Base-by-base conservation (phyloP, 2,329 filamentous ascomycete species). In the Neoscytalidium dimidiatum region DNA sequence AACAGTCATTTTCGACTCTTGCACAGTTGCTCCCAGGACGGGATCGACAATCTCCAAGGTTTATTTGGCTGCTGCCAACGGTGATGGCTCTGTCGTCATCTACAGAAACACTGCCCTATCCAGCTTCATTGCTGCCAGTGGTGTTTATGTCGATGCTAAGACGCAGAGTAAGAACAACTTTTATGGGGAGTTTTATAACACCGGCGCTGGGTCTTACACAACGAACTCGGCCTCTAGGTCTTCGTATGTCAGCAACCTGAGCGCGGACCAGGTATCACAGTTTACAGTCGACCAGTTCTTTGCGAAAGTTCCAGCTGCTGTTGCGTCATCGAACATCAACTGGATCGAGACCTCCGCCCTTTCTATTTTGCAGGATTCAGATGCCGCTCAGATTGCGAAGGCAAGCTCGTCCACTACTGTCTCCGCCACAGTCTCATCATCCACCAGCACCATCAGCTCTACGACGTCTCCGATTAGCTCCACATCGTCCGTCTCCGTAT, bases 131-230 rank as follows among this genome's bases (percentile, higher is more conserved):
- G 74, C 79, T 26, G 66, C 74, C 1, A 69, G 71, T 0, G 80
- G 78, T 61, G 75, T 80, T 0, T 74, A 79, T 56, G 67, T 71
- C 3, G 41, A 71, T 1, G 66, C 70, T 21, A 53, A 53, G 19
- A 53, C 51, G 11, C 51, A 53, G 19, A 14, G 17, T 13, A 9
- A n/a, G 8, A 11, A 14, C 71, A 78, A 68, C 21, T 70, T 74
- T n/a, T 82, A 80, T 66, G 71, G 76, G 2, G 81, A 83, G 69
- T 83, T 78, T 62, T 68, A 67, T 23, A 81, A 74, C 1, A 78
- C 73, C 1, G 81, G 81, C 0, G 67, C 73, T 1, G 81, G 81
- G 0, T 75, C 77, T 23, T 82, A 81, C 61, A 44, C 71, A 2
- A 73, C 71, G 52, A 81, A 82, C 57, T 67, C 68, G 1, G 72